A percentile compares a stretch with the other conserved stretches of the same genome.
Evolutionary conservation across 108 stramenopile genomes (phyloP).

Genomic region (Cyclostephanos invisitatus): DNA sequence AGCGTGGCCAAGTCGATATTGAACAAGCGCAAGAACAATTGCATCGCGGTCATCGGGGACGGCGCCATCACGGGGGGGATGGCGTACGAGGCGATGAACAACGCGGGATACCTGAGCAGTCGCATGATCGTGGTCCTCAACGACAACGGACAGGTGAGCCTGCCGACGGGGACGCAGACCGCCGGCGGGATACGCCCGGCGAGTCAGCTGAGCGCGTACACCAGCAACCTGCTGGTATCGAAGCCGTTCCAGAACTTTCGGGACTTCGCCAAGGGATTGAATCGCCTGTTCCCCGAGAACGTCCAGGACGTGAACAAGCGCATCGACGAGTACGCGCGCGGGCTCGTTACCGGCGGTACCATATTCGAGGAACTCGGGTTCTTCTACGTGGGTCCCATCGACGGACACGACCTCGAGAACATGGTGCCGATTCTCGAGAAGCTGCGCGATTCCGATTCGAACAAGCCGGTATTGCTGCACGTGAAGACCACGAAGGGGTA

Average conservation of each 20-base stretch:
- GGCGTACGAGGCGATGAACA: constrained; percentile 99
- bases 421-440: constrained; percentile 96
- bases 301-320: constrained; percentile 96
- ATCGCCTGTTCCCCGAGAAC: constrained; percentile 89
- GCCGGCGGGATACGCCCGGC: constrained; percentile 93
- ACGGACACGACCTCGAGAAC: constrained; percentile 97
- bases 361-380: constrained; percentile 97
- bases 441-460: constrained; percentile 77
- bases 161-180: constrained; percentile 95
- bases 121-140: constrained; percentile 97
- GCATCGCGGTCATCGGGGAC: constrained; percentile 97
- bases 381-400: constrained; percentile 98
- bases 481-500: constrained; percentile 95
- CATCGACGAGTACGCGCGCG: constrained; percentile 97
- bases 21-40: constrained; percentile 90
- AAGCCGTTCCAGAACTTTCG: constrained; percentile 96
- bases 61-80: constrained; percentile 99
- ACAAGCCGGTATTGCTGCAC: constrained; percentile 93
- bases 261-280: constrained; percentile 91
- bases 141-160: constrained; percentile 98
- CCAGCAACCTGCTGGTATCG: constrained; percentile 90
- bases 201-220: constrained; percentile 89
- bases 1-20: constrained; percentile 88
- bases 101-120: constrained; percentile 89
- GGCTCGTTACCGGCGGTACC: constrained; percentile 94